Evolutionary conservation across 2,329 filamentous ascomycete species (phyloP), one percentile per base, ranked within the genome.

Genomic region (Fusarium sp.): DNA sequence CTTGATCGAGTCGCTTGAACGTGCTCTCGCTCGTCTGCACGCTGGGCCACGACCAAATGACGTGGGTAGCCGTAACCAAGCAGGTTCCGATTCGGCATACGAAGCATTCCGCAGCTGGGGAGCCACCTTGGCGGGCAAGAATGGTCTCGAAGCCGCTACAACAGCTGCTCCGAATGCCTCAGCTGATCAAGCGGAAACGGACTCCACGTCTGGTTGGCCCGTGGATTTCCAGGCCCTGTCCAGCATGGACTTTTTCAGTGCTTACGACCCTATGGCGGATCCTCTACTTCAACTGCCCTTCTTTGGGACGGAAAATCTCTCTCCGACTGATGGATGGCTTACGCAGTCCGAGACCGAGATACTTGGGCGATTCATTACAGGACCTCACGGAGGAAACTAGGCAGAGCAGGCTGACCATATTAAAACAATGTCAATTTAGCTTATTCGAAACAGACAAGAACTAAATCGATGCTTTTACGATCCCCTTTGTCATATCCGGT

Each of bases 1-100:
- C 20, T 62, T 62, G 39, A 62, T 62, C 38, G 59, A 62, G 59
- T 62, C 59, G 10, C 59, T 62, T 8, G 59, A 62, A 26, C 59
- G 59, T 38, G 59, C 59, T 5, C 32, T 62, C 20, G 59, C 59
- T 30, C 59, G 59, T 12, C 15, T 62, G 15, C 59, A 62, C 7
- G 47, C 47, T 18, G 28, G 18, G 12, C 9, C 58, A 35, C 28
- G 8, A n/a, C 18, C 36, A 18, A 14, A 35, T 11, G 28, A 42
- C 5, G 17, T 4, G 22, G 11, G 20, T 12, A 57, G 9, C 22
- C 15, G 30, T 4, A 17, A 28, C 39, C 59, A 62, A 20, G 13
- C 20, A 17, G 4, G 45, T 9, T 12, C 24, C 2, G 38, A 24
- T 38, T 62, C 59, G 20, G 50, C n/a, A 22, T 62, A 62, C 9